These are phyloP conservation scores for Penicillium sp. DNA, from an alignment of 2,329 filamentous ascomycete genomes.

Conservation along the genomic window DNA sequence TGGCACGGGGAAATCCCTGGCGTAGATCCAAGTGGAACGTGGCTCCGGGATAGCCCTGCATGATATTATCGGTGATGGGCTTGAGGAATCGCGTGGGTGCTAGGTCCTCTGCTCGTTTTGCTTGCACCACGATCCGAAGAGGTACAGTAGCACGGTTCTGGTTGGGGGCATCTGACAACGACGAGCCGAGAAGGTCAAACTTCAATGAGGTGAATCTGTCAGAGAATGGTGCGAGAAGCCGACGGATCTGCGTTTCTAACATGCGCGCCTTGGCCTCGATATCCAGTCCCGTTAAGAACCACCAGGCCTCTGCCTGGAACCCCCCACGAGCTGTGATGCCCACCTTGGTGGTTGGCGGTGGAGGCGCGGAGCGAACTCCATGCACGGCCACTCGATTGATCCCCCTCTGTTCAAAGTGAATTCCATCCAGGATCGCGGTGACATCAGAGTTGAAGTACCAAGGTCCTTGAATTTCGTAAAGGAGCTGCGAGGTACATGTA, in stretches of 20 bases:
- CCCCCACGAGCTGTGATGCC: constrained; percentile 51
- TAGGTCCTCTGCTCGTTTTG: constrained; percentile 41
- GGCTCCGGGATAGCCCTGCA: constrained; percentile 43
- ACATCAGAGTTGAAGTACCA: constrained; percentile 62
- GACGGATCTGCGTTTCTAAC: constrained; percentile 49
- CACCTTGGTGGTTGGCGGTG: constrained; percentile 55
- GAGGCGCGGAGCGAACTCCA: constrained; percentile 47
- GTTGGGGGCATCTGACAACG: constrained; percentile 35
- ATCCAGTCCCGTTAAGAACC: constrained; percentile 49
- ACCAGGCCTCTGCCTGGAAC: constrained; percentile 51
- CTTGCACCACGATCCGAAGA: constrained; percentile 50
- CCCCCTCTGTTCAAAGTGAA: constrained; percentile 55
- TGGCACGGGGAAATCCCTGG: constrained; percentile 35
- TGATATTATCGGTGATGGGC: constrained; percentile 43
- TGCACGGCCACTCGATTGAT: constrained; percentile 53
- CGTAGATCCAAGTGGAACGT: constrained; percentile 40
- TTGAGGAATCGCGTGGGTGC: constrained; percentile 38
- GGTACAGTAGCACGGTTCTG: constrained; percentile 48
- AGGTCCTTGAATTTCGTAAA: constrained; percentile 59
- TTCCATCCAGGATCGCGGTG: constrained; percentile 53
- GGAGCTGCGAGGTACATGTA: constrained; percentile 55
- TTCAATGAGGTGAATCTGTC: constrained; percentile 34
- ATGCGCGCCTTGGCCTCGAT: constrained; percentile 50
- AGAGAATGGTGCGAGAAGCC: constrained; percentile 36
- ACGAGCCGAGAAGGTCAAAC: constrained; percentile 36